These are phyloP conservation scores for Cairneyella variabilis DNA, from an alignment of 495 filamentous ascomycete species.

Conservation along the genomic window DNA sequence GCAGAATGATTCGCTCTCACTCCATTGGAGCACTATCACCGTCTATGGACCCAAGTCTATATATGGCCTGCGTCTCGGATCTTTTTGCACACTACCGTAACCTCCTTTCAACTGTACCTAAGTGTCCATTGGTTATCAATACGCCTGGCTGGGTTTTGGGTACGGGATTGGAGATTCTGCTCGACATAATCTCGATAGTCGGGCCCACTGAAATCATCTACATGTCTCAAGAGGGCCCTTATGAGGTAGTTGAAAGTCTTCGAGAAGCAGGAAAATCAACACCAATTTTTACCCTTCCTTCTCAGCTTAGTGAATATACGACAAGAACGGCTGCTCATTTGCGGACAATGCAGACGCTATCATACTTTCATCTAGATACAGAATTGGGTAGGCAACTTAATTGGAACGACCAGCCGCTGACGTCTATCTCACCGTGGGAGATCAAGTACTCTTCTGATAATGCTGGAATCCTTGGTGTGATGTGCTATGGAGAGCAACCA, in stretches of 20 bases:
- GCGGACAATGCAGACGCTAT: conserved; percentile 42
- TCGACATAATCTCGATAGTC: conserved; percentile 51
- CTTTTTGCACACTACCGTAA: conserved; percentile 61
- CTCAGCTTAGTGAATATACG: conserved; percentile 57
- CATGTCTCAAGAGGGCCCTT: conserved; percentile 67
- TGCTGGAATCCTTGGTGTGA: conserved; percentile 23
- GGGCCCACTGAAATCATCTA: conserved; percentile 62
- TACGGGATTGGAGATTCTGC: conserved; percentile 65
- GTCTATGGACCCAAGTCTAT: conserved; percentile 67
- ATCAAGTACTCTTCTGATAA: conserved; percentile 23
- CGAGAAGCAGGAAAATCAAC: conserved; percentile 30
- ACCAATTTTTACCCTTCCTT: conserved; percentile 45
- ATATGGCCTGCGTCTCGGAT: conserved; percentile 62
- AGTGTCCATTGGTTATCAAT: conserved; percentile 69
- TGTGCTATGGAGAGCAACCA: conserved; percentile 28
- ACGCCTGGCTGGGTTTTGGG: conserved; percentile 81
- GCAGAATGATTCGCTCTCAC: conserved; percentile 59
- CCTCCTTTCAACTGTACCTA: conserved; percentile 15
- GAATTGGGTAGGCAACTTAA: neutral
- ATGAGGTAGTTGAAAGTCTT: conserved; percentile 59
- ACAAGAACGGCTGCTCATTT: conserved; percentile 66
- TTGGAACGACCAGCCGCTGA: conserved; percentile 21
- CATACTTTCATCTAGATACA: conserved; percentile 25
- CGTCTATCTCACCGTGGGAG: conserved; percentile 25
- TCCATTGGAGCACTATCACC: conserved; percentile 68